Base-by-base conservation (phyloP, 257 asterid genomes). In the Orobanche coerulescens region DNA sequence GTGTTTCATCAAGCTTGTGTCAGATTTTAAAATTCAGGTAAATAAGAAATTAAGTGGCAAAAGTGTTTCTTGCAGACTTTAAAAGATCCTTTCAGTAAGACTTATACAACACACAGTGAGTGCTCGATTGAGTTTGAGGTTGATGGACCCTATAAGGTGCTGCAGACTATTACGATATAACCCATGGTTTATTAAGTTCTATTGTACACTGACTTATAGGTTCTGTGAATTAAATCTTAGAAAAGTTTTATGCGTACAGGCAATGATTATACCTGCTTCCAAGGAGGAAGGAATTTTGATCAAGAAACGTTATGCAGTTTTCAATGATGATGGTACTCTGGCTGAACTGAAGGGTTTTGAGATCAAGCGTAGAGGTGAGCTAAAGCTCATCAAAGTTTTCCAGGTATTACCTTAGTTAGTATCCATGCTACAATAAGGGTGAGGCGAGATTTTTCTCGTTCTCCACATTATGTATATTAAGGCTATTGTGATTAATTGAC, bases 291-390 rank as follows among this genome's bases (percentile, higher is more conserved):
- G 97, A 52, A 92, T 92, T 78, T 83, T 92, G 80, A 88, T 92
- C 53, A 92, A 92, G 86, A 92, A 92, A 76, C 89, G 98, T 25
- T 92, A 92, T 80, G 98, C 98, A 62, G 98, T 92, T 71, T 92
- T 92, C 70, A 88, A 92, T 73, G 96, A 88, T 72, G 98, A 92
- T 71, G 97, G 98, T 59, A 92, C 96, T 34, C 81, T 92, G 52
- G 98, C 98, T 23, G 98, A 92, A 79, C 85, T 92, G 61, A 92
- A 92, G 79, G 98, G 98, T 76, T 92, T 92, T 78, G 98, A 92
- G 80, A 92, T 92, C 77, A 92, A 92, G 77, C 95, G 98, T 39
- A 88, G 98, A 78, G 98, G 98, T 69, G 98, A 92, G 81, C 97
- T 92, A 63, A 92, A 92, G 95, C 98, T 92, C 87, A 92, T 92